Conservation (phyloP, 2,329 filamentous ascomycete species). For the Aspergillus tubingensis region DNA sequence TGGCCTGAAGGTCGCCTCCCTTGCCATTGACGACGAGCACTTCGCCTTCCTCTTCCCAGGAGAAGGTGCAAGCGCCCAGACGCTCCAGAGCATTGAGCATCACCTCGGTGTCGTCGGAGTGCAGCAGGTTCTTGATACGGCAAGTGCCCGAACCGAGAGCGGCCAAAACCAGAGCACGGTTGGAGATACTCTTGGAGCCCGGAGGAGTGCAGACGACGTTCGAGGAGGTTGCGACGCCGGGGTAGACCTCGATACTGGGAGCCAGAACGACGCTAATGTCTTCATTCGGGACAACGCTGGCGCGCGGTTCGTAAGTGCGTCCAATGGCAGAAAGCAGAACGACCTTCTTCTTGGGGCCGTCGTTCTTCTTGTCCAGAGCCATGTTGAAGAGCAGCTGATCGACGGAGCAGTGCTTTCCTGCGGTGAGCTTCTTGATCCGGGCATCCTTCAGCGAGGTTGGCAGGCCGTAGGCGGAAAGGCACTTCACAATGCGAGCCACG, state of each 20-base stretch:
- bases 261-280: conserved; percentile 83
- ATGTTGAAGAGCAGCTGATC: conserved; percentile 87
- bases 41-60: conserved; percentile 94
- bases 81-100: conserved; percentile 91
- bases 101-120: conserved; percentile 95
- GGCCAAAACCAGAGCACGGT: conserved; percentile 89
- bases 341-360: conserved; percentile 92
- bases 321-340: conserved; percentile 90
- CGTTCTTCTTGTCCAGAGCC: conserved; percentile 99
- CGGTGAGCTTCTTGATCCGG: conserved; percentile 76
- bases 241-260: conserved; percentile 71
- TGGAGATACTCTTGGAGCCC: conserved; percentile 97
- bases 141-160: conserved; percentile 85
- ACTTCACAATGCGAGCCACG: conserved; percentile 86
- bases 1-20: conserved; percentile 80
- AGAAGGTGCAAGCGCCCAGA: conserved; percentile 82
- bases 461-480: conserved; percentile 88
- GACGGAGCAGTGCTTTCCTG: conserved; percentile 83
- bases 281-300: conserved; percentile 83
- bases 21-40: conserved; percentile 86
- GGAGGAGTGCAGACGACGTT: conserved; percentile 80
- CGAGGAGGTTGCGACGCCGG: conserved; percentile 67
- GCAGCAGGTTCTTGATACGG: conserved; percentile 85
- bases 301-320: conserved; percentile 80
- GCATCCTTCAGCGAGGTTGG: conserved; percentile 85